phyloP scores from a whole-genome alignment of 331 rosid species.

The Spiraea crenata region DNA sequence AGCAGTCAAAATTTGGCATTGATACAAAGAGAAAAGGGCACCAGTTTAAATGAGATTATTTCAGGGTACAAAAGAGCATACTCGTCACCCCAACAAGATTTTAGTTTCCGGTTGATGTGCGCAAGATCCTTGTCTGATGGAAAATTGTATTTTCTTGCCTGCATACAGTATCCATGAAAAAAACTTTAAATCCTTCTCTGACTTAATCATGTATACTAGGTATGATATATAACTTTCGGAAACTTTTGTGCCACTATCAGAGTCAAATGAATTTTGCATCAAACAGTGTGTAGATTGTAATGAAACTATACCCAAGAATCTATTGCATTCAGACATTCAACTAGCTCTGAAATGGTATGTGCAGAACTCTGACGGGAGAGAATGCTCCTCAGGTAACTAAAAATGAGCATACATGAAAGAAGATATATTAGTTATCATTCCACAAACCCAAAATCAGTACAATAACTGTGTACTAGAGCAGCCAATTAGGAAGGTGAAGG shows the following conservation, averaged over 20 bases:
- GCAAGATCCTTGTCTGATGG: constrained; percentile 88
- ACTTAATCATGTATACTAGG: not conserved
- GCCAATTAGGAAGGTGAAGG: not conserved
- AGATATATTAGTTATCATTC: not conserved
- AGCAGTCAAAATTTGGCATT: constrained; percentile 15
- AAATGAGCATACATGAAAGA: constrained; percentile 21
- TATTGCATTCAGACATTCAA: constrained; percentile 51
- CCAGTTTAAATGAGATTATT: not conserved
- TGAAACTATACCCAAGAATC: constrained; percentile 65
- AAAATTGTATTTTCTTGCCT: constrained; percentile 61
- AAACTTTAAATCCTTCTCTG: not conserved
- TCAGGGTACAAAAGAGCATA: constrained; percentile 30
- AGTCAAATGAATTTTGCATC: not conserved
- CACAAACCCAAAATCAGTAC: not conserved
- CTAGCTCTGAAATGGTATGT: constrained; percentile 62
- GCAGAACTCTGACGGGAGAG: constrained; percentile 52
- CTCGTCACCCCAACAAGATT: constrained; percentile 98
- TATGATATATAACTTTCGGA: not conserved
- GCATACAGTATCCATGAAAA: constrained; percentile 22
- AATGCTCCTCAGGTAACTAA: constrained; percentile 58
- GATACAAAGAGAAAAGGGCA: not conserved
- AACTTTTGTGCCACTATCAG: not conserved
- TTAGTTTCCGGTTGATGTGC: constrained; percentile 83
- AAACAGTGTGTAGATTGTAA: not conserved
- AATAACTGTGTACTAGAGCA: not conserved